Conservation (phyloP, 2,329 filamentous ascomycete genomes). For the Onygena corvina region DNA sequence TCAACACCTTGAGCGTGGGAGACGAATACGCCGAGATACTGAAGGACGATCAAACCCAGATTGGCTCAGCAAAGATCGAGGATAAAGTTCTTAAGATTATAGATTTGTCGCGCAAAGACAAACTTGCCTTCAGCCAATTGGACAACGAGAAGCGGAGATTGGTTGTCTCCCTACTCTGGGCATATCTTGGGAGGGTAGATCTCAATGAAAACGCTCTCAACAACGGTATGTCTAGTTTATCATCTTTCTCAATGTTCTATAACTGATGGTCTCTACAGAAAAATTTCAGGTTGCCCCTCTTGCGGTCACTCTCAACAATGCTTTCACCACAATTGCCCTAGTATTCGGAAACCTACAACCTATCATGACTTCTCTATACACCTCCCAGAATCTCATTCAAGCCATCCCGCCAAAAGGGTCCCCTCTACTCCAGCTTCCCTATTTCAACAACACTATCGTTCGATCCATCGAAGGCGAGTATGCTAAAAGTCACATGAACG, state of each 20-base stretch:
- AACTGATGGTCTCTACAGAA: slow-evolving; percentile 32
- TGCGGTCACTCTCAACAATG: slow-evolving; percentile 71
- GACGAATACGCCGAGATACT: slow-evolving; percentile 72
- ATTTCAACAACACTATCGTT: slow-evolving; percentile 57
- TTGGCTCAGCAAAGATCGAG: slow-evolving; percentile 71
- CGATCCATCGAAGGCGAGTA: slow-evolving; percentile 42
- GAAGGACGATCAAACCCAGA: slow-evolving; percentile 65
- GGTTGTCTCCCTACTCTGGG: slow-evolving; percentile 81
- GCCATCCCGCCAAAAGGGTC: slow-evolving; percentile 72
- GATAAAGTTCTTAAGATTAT: slow-evolving; percentile 59
- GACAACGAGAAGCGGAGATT: slow-evolving; percentile 74
- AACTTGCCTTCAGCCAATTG: slow-evolving; percentile 61
- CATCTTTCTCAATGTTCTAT: slow-evolving; percentile 11
- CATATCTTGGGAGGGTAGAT: slow-evolving; percentile 80
- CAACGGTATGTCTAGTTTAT: slow-evolving; percentile 37
- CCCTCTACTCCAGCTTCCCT: slow-evolving; percentile 79
- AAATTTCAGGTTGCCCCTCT: slow-evolving; percentile 85
- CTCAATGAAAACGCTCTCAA: slow-evolving; percentile 67
- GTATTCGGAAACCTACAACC: slow-evolving; percentile 76
- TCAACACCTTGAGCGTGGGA: slow-evolving; percentile 70
- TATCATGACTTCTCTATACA: slow-evolving; percentile 67
- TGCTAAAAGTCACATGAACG: slow-evolving; percentile 58
- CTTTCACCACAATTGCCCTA: slow-evolving; percentile 74
- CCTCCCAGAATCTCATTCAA: slow-evolving; percentile 80
- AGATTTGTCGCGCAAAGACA: slow-evolving; percentile 59